These are phyloP conservation scores for Haplosporangium sp. DNA, from an alignment of 371 early-diverging fungal genomes.

Conservation along the genomic window DNA sequence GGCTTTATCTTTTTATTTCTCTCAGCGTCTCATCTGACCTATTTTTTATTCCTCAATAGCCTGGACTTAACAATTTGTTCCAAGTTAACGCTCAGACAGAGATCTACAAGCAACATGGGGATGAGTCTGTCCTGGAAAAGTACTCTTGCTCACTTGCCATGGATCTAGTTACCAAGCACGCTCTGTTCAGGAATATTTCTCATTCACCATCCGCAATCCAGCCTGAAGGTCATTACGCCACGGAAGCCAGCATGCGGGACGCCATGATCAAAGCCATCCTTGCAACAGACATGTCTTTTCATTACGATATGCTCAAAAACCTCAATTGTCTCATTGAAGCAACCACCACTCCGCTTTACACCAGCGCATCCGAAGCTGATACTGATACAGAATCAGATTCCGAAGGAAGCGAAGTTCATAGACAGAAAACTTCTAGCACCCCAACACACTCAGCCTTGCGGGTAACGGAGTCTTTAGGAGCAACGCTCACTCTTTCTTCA, in stretches of 20 bases:
- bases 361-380: conserved; percentile 20
- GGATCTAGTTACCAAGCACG: conserved; percentile 76
- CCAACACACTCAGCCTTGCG: background rate
- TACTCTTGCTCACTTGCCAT: conserved; percentile 82
- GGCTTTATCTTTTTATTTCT: background rate
- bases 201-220: conserved; percentile 36
- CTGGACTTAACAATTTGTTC: conserved; percentile 90
- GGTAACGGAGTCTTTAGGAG: background rate
- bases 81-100: conserved; percentile 88
- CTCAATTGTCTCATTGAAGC: conserved; percentile 59
- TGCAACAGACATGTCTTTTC: conserved; percentile 91
- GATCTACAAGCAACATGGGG: conserved; percentile 72
- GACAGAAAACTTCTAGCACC: background rate
- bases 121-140: conserved; percentile 87
- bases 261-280: conserved; percentile 76
- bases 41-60: conserved; percentile 59
- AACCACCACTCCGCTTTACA: conserved; percentile 26
- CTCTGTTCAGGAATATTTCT: conserved; percentile 65
- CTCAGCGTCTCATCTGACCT: background rate
- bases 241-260: conserved; percentile 63
- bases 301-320: conserved; percentile 82
- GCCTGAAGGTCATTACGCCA: conserved; percentile 54
- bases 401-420: conserved; percentile 10
- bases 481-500: background rate
- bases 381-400: conserved; percentile 30